Evolutionary conservation across 2,329 filamentous ascomycete species (phyloP).

Genomic region (Aspergillus jensenii): DNA sequence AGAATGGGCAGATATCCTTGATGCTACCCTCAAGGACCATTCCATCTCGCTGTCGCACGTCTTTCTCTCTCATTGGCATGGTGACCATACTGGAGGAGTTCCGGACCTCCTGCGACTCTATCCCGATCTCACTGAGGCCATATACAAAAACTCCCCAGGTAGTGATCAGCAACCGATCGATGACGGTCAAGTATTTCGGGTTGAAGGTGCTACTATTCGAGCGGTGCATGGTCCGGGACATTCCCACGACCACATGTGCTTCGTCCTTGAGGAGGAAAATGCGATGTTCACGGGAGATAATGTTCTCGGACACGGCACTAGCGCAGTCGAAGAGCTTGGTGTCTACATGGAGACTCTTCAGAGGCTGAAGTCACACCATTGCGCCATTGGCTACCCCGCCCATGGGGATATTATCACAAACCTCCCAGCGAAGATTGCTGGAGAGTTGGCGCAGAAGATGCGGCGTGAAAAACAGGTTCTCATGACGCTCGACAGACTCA

Average conservation of each 20-base stretch:
- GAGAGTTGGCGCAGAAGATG: slow-evolving; percentile 38
- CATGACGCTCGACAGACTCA: slow-evolving; percentile 27
- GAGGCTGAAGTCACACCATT: slow-evolving; percentile 36
- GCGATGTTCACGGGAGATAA: slow-evolving; percentile 82
- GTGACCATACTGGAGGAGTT: slow-evolving; percentile 46
- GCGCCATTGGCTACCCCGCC: slow-evolving; percentile 45
- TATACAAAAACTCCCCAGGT: slow-evolving; percentile 41
- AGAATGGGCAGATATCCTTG: slow-evolving; percentile 37
- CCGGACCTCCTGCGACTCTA: slow-evolving; percentile 38
- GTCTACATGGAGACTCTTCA: slow-evolving; percentile 37
- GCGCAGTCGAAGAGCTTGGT: slow-evolving; percentile 41
- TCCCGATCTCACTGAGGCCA: slow-evolving; percentile 23
- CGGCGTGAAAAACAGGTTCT: slow-evolving; percentile 44
- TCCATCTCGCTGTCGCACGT: slow-evolving; percentile 42
- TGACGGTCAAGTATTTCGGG: slow-evolving; percentile 39
- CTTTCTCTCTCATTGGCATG: slow-evolving; percentile 47
- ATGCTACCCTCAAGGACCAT: slow-evolving; percentile 26
- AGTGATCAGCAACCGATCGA: slow-evolving; percentile 33
- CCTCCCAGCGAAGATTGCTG: slow-evolving; percentile 39
- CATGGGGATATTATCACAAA: slow-evolving; percentile 45
- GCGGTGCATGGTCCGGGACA: slow-evolving; percentile 63
- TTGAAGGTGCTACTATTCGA: slow-evolving; percentile 41
- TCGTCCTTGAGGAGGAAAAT: slow-evolving; percentile 68
- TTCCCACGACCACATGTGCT: slow-evolving; percentile 72
- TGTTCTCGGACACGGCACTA: slow-evolving; percentile 62